A percentile compares a stretch with the other conserved stretches of the same genome.
Evolutionary conservation across 2,329 filamentous ascomycete genomes (phyloP).

Genomic region (Aaosphaeria arxii): DNA sequence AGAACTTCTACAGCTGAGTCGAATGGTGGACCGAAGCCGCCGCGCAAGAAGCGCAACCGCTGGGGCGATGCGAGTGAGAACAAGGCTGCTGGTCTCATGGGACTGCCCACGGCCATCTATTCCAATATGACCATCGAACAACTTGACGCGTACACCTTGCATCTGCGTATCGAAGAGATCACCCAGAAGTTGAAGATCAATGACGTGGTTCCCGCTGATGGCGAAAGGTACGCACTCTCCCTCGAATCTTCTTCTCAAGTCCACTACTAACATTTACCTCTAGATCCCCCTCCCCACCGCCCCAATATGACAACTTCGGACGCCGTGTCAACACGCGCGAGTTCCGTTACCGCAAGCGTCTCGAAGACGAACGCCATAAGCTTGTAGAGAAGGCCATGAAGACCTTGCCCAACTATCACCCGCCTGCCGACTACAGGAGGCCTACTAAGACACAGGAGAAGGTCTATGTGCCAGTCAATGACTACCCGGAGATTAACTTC

Average conservation of each 20-base stretch:
- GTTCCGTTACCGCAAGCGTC: conserved; percentile 94
- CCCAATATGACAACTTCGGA: conserved; percentile 99
- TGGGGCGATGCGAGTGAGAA: conserved; percentile 98
- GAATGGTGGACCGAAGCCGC: conserved; percentile 74
- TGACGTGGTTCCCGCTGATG: conserved; percentile 95
- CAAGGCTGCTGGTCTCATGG: conserved; percentile 97
- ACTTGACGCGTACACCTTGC: conserved; percentile 92
- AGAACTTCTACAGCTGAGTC: conserved; percentile 19
- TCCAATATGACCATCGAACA: conserved; percentile 98
- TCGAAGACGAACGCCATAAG: conserved; percentile 98
- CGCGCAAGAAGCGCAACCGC: conserved; percentile 96
- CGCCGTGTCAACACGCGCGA: conserved; percentile 99
- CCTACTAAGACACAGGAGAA: conserved; percentile 99
- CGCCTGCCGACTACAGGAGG: conserved; percentile 95
- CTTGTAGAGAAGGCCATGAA: conserved; percentile 99
- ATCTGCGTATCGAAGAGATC: conserved; percentile 97
- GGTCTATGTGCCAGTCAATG: conserved; percentile 99
- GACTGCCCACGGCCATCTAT: conserved; percentile 90
- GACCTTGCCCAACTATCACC: conserved; percentile 98
- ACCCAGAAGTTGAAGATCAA: conserved; percentile 99
- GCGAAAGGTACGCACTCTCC: conserved; percentile 70
- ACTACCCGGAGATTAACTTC: conserved; percentile 99
- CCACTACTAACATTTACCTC: conserved; percentile 6
- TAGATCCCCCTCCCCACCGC: conserved; percentile 91
- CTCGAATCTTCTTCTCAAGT: background rate